Conservation (phyloP, 225 moss, liverwort and hornwort genomes). For the Takakia lepidozioides region DNA sequence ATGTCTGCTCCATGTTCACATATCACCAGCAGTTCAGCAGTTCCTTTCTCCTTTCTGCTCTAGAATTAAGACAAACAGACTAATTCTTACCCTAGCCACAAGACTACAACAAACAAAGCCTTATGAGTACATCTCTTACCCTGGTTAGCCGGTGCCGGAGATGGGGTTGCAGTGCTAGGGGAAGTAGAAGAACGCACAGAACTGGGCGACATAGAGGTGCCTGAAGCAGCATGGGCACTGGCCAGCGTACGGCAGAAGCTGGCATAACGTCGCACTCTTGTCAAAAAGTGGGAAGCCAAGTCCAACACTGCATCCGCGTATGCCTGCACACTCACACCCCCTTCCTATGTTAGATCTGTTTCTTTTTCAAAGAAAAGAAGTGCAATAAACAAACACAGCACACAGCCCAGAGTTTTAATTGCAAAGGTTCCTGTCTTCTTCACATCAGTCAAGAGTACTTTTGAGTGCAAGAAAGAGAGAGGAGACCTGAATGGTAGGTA, state of each 20-base stretch:
- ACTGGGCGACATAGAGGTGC: conserved; percentile 48
- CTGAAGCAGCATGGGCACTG: conserved; percentile 74
- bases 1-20: too few species aligned
- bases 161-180: conserved; percentile 40
- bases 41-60: too few species aligned
- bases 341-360: too few species aligned
- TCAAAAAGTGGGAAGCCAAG: conserved; percentile 96
- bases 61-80: background rate
- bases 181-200: conserved; percentile 54
- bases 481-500: conserved; percentile 69
- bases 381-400: too few species aligned
- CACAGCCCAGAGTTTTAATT: too few species aligned
- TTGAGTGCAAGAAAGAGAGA: too few species aligned
- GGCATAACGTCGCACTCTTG: conserved; percentile 85
- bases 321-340: conserved; percentile 37
- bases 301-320: conserved; percentile 89
- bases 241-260: conserved; percentile 86
- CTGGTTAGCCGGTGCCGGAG: conserved; percentile 43
- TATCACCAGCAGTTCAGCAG: too few species aligned
- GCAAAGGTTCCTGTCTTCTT: too few species aligned
- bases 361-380: too few species aligned
- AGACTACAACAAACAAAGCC: too few species aligned
- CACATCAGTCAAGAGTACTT: too few species aligned
- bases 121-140: conserved; percentile 46
- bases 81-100: too few species aligned